phyloP scores from a whole-genome alignment of 345 rosid genomes.

The Lumnitzera littorea region DNA sequence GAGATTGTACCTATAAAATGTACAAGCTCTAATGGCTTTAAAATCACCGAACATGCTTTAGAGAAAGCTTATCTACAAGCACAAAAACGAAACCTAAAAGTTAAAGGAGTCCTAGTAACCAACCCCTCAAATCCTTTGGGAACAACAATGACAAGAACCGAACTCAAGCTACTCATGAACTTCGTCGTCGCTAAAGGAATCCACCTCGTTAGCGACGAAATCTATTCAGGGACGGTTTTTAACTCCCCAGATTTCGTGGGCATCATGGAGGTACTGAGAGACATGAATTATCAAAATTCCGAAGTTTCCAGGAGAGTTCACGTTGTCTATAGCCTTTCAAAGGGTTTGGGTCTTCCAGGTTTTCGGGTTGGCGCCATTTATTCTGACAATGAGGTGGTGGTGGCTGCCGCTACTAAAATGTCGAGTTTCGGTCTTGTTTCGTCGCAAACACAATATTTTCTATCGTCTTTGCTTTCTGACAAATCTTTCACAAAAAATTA shows the following conservation, averaged over 20 bases:
- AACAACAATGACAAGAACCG: conserved; percentile 29
- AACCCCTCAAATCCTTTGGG: conserved; percentile 37
- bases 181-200: conserved; percentile 32
- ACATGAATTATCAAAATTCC: conserved; percentile 16
- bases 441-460: conserved; percentile 45
- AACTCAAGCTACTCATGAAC: conserved; percentile 22
- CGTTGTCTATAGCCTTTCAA: conserved; percentile 48
- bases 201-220: conserved; percentile 53
- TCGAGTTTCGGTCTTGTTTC: conserved; percentile 53
- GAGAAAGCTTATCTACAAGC: conserved; percentile 27
- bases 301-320: conserved; percentile 22
- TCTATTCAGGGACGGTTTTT: conserved; percentile 45
- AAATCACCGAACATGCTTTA: conserved; percentile 11
- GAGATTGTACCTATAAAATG: conserved; percentile 18
- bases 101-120: conserved; percentile 25
- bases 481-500: conserved; percentile 2
- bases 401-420: conserved; percentile 44
- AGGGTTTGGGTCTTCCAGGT: conserved; percentile 53
- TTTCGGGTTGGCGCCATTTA: conserved; percentile 50
- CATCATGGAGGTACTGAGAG: conserved; percentile 37
- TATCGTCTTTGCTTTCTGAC: conserved; percentile 19
- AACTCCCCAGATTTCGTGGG: conserved; percentile 32
- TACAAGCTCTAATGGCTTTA: conserved; percentile 13
- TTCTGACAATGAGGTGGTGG: conserved; percentile 38
- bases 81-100: conserved; percentile 16